Evolutionary conservation across 352 stramenopile species (phyloP), one percentile per base, ranked within the genome.

Genomic region (Pythium myriotylum): DNA sequence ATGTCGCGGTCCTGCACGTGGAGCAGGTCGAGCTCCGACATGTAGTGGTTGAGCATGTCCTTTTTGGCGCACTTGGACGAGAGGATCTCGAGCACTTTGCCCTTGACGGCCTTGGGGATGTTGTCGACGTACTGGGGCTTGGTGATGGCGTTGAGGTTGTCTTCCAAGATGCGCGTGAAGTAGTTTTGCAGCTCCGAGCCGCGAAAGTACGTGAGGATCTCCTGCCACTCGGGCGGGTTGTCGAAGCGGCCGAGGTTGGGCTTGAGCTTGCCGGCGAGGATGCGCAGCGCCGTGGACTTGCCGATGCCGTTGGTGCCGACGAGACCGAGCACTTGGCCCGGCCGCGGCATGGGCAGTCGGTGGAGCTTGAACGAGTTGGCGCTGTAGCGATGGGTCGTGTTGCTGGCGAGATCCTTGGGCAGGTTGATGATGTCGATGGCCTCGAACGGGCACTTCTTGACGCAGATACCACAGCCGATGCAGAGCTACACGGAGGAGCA

Each of bases 81-180:
- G 22, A 99, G 78, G 54, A 99, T 98, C 46, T 89, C 87, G 35
- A 79, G 77, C 27, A 99, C 96, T 42, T 95, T 90, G 26, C 97
- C 97, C 70, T 98, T 96, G 22, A 99, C 91, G 12, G 96, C 96
- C 54, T 95, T 88, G 17, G 97, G 97, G 77, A 99, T 99, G 74
- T 99, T 97, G 89, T 99, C 97, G 40, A 99, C 97, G 74, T 99
- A 99, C 85, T 99, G 98, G 19, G 97, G 97, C 84, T 99, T 99
- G 70, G 98, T 99, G 46, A 98, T 98, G 23, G 97, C 97, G 80
- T 99, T 99, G 43, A 99, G 86, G 69, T 99, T 98, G 79, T 99
- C 97, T 58, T 95, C 97, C 8, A 99, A 80, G 69, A 99, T 99
- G 59, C 96, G 96, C 46, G 96, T 99, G 60, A 99, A 99, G 84